Evolutionary conservation across 257 asterid genomes (phyloP).

Genomic region (Oldenlandia corymbosa): DNA sequence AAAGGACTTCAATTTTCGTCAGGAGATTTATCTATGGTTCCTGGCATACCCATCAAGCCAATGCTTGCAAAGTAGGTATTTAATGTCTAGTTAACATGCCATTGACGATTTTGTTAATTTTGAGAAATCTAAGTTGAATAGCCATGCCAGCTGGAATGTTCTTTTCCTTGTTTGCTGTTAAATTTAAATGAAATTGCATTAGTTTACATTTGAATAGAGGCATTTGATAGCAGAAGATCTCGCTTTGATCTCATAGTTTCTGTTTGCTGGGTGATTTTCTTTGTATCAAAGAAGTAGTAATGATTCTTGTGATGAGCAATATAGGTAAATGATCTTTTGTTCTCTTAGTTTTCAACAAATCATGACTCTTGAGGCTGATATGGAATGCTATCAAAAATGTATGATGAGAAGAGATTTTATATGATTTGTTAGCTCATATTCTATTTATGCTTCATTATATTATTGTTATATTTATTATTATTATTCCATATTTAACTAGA

Average conservation of each 20-base stretch:
- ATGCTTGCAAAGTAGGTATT: constrained; percentile 81
- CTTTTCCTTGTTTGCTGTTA: neutral
- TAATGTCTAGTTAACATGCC: neutral
- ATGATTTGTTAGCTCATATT: neutral
- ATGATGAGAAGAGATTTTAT: neutral
- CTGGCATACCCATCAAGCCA: constrained; percentile 90
- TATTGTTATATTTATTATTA: neutral
- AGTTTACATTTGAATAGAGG: neutral
- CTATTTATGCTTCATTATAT: no score
- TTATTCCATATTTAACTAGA: constrained; percentile 11
- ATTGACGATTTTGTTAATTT: neutral
- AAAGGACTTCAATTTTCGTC: constrained; percentile 72
- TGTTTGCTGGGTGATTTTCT: neutral
- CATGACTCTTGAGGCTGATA: neutral
- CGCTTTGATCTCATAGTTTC: neutral
- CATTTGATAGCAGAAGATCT: neutral
- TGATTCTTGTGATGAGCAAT: neutral
- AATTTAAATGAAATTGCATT: neutral
- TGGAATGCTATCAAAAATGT: neutral
- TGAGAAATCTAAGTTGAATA: neutral
- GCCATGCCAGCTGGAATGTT: neutral
- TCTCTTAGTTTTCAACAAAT: neutral
- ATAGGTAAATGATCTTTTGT: neutral
- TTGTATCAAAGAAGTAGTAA: no score
- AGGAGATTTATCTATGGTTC: constrained; percentile 64